Evolutionary conservation across 2,329 filamentous ascomycete species (phyloP), one percentile per base, ranked within the genome.

Genomic region (Chrysoporthe cubensis): DNA sequence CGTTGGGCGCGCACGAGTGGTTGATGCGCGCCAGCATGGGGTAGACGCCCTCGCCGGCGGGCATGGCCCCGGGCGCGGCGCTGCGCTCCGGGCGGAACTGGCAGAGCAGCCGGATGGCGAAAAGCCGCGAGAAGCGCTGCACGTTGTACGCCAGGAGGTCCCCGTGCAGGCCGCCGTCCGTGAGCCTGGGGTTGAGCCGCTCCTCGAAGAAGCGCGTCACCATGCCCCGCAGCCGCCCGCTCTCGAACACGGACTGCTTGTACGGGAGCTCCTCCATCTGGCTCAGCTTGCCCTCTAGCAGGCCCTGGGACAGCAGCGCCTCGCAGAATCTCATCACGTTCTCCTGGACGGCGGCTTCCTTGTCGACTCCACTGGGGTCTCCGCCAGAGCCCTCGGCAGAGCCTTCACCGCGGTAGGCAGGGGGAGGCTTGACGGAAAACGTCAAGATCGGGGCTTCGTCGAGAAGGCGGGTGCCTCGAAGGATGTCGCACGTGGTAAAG

Each of bases 1-100:
- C 71, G 37, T 73, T 73, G 18, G 71, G 70, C 4, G 58, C 57
- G 62, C 72, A 73, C 4, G 70, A 71, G 61, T 73, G 71, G 57
- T 73, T 73, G 54, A 73, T 42, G 14, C 64, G 65, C 4, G 61
- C 54, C 40, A 64, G 34, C 32, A 44, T 18, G 8, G 54, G n/a
- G 50, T 67, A 69, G 14, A 69, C 13, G 11, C 61, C 67, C 4
- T 48, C 50, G 42, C 48, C 26, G 26, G 26, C 26, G 26, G 26
- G 26, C 26, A 2, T 2, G 26, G 26, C 26, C 2, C 26, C 2
- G 26, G 26, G 26, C 2, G 26, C 2, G 26, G 26, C 26, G 26
- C 26, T 0, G 26, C 26, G 26, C 26, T 26, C 56, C 48, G 62
- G 56, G 4, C 44, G 26, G 9, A 60, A 43, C 3, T 40, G 57